phyloP scores from a whole-genome alignment of 352 stramenopile species.

The Pythium insidiosum region DNA sequence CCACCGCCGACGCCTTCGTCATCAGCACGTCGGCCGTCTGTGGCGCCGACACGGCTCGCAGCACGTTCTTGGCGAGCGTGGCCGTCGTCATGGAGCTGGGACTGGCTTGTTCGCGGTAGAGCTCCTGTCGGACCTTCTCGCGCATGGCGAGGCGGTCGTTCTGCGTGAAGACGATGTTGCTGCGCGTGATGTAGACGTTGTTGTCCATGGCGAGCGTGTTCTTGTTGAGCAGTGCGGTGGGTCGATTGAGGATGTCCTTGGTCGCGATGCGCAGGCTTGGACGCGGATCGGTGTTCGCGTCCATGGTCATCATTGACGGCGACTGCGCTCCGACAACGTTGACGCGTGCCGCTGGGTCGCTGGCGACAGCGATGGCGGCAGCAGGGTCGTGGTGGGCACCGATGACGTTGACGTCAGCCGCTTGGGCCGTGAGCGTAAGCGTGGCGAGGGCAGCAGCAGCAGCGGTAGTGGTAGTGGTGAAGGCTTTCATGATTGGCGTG shows the following conservation, averaged over 20 bases:
- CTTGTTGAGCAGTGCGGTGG: constrained; percentile 18
- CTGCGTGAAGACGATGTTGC: constrained; percentile 11
- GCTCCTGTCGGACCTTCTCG: constrained; percentile 2
- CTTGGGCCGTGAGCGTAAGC: not conserved
- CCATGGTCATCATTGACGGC: not conserved
- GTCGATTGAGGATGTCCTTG: constrained; percentile 5
- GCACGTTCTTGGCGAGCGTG: not conserved
- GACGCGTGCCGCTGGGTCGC: not conserved
- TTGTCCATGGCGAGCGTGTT: constrained; percentile 17
- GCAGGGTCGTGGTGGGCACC: not conserved
- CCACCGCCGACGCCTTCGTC: constrained; percentile 13
- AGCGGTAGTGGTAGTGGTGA: not conserved
- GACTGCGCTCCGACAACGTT: not conserved
- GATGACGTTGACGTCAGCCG: not conserved
- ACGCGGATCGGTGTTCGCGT: constrained; percentile 5
- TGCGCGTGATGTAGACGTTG: constrained; percentile 13
- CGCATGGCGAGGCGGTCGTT: constrained; percentile 10
- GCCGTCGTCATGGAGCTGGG: not conserved
- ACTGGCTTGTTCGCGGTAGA: not conserved
- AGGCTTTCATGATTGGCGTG: not conserved
- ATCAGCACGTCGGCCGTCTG: constrained; percentile 8
- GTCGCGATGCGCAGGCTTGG: constrained; percentile 1
- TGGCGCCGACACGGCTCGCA: constrained; percentile 1
- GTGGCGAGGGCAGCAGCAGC: not conserved
- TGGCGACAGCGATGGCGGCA: not conserved